Percentiles rank a stretch among this genome's conserved stretches.
Conservation (phyloP, 2,329 filamentous ascomycete genomes). For the Penicillium hesseltinei region DNA sequence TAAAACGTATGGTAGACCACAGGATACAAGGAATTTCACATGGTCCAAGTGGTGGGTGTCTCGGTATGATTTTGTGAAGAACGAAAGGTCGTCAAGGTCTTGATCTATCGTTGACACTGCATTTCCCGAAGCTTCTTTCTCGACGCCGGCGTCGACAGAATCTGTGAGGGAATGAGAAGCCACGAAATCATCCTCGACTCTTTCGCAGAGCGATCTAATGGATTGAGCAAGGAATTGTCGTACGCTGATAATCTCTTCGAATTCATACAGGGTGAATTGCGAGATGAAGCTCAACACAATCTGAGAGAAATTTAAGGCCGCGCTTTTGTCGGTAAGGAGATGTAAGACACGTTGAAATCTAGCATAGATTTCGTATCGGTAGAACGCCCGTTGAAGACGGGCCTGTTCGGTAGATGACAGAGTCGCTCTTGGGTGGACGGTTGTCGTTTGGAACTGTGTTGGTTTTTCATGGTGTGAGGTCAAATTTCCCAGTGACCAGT, state of each 20-base stretch:
- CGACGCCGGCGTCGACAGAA: too few relatives aligned
- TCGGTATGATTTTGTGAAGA: background rate
- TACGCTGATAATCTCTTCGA: slow-evolving; percentile 1
- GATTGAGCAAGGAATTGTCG: background rate
- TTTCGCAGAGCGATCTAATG: background rate
- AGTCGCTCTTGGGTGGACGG: background rate
- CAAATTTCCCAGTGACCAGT: background rate
- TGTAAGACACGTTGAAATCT: background rate
- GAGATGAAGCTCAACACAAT: slow-evolving; percentile 1
- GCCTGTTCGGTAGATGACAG: background rate
- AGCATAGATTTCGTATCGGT: slow-evolving; percentile 1
- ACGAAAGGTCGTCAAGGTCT: background rate
- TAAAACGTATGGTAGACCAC: background rate
- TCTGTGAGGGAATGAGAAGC: background rate
- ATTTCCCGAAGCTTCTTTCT: background rate
- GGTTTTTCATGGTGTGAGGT: background rate
- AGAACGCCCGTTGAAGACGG: slow-evolving; percentile 2
- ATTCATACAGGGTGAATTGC: background rate
- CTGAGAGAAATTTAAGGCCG: background rate
- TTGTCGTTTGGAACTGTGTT: background rate
- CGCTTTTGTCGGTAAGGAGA: background rate
- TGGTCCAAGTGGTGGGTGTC: background rate
- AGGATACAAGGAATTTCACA: background rate
- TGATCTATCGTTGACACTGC: background rate
- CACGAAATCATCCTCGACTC: slow-evolving; percentile 1